Evolutionary conservation across 345 rosid species (phyloP), one percentile per base, ranked within the genome.

Genomic region (Barbarea vulgaris): DNA sequence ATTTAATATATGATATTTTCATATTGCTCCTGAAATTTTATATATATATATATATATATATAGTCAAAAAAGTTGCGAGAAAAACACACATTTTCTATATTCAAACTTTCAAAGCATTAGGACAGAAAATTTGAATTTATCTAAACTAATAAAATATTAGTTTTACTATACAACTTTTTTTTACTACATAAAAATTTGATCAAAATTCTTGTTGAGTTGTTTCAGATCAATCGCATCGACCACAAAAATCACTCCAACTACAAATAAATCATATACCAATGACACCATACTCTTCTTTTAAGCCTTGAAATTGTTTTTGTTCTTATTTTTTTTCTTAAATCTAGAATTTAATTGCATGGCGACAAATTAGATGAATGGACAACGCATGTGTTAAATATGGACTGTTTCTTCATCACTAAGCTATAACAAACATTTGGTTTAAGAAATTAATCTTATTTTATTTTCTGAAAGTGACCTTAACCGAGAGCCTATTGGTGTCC

Each of bases 401-500:
- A 64, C 48, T 27, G 76, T 76, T 77, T 46, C 80, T 70, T 77
- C 76, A 46, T 47, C 61, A 64, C 72, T 71, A 77, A 77, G 80
- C 60, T 77, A 77, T 36, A 24, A 14, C 53, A 70, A 47, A 77
- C 28, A 77, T 77, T 70, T 44, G 70, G 76, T 77, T 77, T 53
- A 56, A n/a, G 37, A 56, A 66, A 4, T 73, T 73, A 64, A 54
- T 73, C 34, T 4, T n/a, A 33, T 5, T 57, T 75, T 57, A 46
- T 44, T 65, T 74, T 46, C 11, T n/a, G 3, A 54, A 24, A 25
- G 63, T 54, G 37, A 27, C 18, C 36, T 36, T 36, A 57, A 47
- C 24, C 42, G 59, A n/a, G 33, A 24, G 21, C 3, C 22, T 18
- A 56, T 65, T 51, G 69, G 54, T 68, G 36, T n/a, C 74, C 70